These are phyloP conservation scores for Scheffersomyces parashehatae DNA, from an alignment of 1,139 yeast species.

Conservation along the genomic window DNA sequence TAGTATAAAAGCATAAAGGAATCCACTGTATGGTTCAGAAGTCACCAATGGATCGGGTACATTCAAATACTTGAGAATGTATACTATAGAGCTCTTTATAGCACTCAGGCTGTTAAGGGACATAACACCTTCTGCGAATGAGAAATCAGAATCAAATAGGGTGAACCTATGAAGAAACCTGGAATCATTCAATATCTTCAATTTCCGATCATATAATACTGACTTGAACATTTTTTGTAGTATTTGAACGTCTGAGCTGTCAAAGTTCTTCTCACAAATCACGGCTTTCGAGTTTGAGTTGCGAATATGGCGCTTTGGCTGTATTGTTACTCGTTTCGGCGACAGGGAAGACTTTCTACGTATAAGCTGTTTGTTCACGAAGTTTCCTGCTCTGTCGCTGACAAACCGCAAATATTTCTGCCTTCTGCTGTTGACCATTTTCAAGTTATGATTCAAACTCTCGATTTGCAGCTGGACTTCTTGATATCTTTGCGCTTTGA, in stretches of 20 bases:
- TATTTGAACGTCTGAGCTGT: neutral
- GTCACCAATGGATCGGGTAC: conserved; percentile 11
- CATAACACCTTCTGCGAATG: conserved; percentile 11
- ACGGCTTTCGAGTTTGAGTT: neutral
- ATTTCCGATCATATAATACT: conserved; percentile 7
- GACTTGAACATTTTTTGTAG: conserved; percentile 4
- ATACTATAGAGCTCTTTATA: conserved; percentile 8
- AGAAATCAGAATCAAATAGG: conserved; percentile 1
- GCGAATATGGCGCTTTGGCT: neutral
- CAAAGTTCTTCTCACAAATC: neutral
- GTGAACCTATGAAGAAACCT: conserved; percentile 9
- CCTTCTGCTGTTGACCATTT: conserved; percentile 20
- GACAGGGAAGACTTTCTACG: neutral
- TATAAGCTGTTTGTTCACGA: neutral
- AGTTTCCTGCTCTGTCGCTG: conserved; percentile 13
- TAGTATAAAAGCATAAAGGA: conserved; percentile 26
- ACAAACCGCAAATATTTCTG: conserved; percentile 14
- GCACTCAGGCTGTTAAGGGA: conserved; percentile 6
- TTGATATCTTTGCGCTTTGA: neutral
- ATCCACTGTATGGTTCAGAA: conserved; percentile 10
- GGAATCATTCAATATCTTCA: conserved; percentile 5
- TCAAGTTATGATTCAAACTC: conserved; percentile 11
- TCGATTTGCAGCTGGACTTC: conserved; percentile 1
- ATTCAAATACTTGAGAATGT: conserved; percentile 11
- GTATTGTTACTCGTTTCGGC: neutral